These are phyloP conservation scores for Chrysosporium queenslandicum DNA, from an alignment of 2,329 filamentous ascomycete species.

Conservation along the genomic window DNA sequence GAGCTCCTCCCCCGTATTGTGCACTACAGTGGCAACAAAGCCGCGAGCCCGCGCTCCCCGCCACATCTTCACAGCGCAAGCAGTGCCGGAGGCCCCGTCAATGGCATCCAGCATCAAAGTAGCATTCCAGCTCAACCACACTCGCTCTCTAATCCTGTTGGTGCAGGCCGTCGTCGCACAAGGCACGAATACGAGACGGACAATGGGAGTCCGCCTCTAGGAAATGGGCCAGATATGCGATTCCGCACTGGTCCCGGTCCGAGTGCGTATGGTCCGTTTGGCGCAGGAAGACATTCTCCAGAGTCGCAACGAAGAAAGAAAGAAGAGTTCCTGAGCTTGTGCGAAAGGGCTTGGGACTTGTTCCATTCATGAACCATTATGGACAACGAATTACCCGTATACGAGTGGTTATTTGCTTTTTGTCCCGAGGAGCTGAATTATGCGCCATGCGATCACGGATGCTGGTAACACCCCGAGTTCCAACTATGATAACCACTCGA, in stretches of 20 bases:
- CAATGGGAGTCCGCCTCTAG: slow-evolving; percentile 73
- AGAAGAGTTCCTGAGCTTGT: slow-evolving; percentile 80
- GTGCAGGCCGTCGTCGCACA: slow-evolving; percentile 54
- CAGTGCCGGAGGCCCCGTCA: slow-evolving; percentile 28
- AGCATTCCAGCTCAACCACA: slow-evolving; percentile 24
- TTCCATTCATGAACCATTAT: slow-evolving; percentile 65
- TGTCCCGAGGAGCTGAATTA: not conserved
- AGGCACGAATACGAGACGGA: slow-evolving; percentile 86
- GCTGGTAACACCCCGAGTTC: not conserved
- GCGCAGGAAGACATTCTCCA: slow-evolving; percentile 66
- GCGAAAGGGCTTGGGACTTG: slow-evolving; percentile 86
- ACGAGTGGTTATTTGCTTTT: not conserved
- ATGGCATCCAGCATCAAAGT: slow-evolving; percentile 28
- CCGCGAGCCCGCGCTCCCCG: slow-evolving; percentile 49
- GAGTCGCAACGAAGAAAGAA: slow-evolving; percentile 78
- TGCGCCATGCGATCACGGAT: not conserved
- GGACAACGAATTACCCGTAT: not conserved
- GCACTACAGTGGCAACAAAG: slow-evolving; percentile 87
- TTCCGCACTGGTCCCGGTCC: slow-evolving; percentile 30
- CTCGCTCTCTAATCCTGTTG: slow-evolving; percentile 16
- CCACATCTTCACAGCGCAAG: slow-evolving; percentile 21
- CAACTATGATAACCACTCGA: not conserved
- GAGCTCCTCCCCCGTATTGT: slow-evolving; percentile 88
- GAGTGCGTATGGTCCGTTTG: slow-evolving; percentile 14
- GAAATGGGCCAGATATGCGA: slow-evolving; percentile 53